Evolutionary conservation across 352 stramenopile species (phyloP).

Genomic region (Globisporangium recalcitrans): DNA sequence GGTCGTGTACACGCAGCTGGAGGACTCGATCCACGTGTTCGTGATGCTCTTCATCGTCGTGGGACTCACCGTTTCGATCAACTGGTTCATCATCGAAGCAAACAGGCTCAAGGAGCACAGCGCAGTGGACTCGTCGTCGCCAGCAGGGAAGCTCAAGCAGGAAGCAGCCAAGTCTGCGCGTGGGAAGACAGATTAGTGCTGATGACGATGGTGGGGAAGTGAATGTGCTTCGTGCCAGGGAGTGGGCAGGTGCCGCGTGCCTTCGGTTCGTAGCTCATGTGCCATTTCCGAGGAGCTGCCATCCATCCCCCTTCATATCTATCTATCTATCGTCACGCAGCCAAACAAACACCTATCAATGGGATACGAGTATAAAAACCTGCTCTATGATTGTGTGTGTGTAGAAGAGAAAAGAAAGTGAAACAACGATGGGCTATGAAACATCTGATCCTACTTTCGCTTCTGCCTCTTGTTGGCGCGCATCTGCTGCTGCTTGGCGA

Average conservation of each 20-base stretch:
- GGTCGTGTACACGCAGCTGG: conserved; percentile 76
- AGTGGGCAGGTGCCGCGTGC: no score
- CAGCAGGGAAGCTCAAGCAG: conserved; percentile 8
- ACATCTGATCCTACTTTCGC: conserved; percentile 7
- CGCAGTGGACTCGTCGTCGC: not conserved
- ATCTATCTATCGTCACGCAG: no score
- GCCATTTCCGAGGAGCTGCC: no score
- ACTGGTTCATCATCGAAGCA: conserved; percentile 82
- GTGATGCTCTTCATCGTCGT: conserved; percentile 80
- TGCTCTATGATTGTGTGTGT: not conserved
- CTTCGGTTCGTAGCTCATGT: no score
- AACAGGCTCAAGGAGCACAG: conserved; percentile 54
- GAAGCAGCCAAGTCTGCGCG: conserved; percentile 16
- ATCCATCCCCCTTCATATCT: no score
- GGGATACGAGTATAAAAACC: not conserved
- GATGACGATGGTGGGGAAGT: not conserved
- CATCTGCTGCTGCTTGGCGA: conserved; percentile 45
- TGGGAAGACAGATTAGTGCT: conserved; percentile 53
- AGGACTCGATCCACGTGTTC: conserved; percentile 80
- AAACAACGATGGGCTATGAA: not conserved
- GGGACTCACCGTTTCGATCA: conserved; percentile 80
- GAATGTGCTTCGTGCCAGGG: no score
- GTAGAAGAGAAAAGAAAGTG: not conserved
- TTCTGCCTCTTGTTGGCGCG: conserved; percentile 41
- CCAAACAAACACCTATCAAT: not conserved